These are phyloP conservation scores for Rhizopus arrhizus DNA, from an alignment of 371 early-diverging fungal genomes.

Conservation along the genomic window DNA sequence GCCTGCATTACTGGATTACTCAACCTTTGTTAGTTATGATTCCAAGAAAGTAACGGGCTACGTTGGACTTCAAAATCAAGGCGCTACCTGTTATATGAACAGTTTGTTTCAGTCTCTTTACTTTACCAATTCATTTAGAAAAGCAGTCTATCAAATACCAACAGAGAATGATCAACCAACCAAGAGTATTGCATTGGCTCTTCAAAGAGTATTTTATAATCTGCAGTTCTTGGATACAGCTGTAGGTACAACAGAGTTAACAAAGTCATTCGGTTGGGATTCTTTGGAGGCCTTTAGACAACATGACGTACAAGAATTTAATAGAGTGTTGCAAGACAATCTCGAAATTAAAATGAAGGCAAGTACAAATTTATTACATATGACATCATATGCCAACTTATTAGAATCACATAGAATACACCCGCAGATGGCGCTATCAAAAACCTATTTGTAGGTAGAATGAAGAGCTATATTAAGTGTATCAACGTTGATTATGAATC, in stretches of 20 bases:
- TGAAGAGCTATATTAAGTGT: slow-evolving; percentile 93
- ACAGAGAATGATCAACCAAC: slow-evolving; percentile 83
- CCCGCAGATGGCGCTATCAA: slow-evolving; percentile 89
- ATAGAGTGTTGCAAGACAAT: slow-evolving; percentile 93
- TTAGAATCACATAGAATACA: slow-evolving; percentile 61
- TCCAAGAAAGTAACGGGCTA: slow-evolving; percentile 89
- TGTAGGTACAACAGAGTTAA: slow-evolving; percentile 90
- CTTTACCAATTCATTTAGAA: slow-evolving; percentile 92
- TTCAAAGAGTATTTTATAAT: slow-evolving; percentile 93
- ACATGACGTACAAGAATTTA: slow-evolving; percentile 97
- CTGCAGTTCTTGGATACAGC: slow-evolving; percentile 69
- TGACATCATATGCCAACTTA: background rate
- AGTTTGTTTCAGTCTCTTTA: slow-evolving; percentile 96
- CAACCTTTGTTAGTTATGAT: slow-evolving; percentile 62
- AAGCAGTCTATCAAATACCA: slow-evolving; percentile 87
- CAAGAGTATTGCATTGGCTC: slow-evolving; percentile 81
- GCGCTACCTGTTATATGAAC: slow-evolving; percentile 99
- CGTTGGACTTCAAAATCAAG: slow-evolving; percentile 96
- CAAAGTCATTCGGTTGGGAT: slow-evolving; percentile 96
- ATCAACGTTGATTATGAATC: slow-evolving; percentile 91
- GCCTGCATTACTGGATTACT: background rate
- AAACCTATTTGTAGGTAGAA: slow-evolving; percentile 88
- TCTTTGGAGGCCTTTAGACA: slow-evolving; percentile 92
- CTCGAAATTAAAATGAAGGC: slow-evolving; percentile 88
- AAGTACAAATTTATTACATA: background rate